Base-by-base conservation (phyloP, 2,329 filamentous ascomycete genomes). In the Fusarium sp. region DNA sequence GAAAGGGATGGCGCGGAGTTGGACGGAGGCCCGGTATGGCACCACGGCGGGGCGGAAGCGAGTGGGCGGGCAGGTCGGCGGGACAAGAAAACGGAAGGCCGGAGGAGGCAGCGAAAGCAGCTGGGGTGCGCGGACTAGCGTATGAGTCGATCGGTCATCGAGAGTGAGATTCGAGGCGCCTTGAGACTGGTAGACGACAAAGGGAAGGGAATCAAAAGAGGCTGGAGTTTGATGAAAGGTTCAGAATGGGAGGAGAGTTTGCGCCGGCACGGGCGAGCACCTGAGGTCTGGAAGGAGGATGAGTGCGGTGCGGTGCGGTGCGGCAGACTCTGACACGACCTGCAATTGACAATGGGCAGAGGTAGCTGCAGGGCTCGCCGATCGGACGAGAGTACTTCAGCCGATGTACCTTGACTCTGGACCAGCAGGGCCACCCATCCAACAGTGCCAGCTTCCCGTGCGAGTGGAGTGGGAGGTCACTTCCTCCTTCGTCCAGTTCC, bases 321-420 rank as follows among this genome's bases (percentile, higher is more conserved):
- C 70, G 73, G 71, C 76, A 73, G 77, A 74, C 65, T 70, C 67
- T 75, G 69, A 67, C 60, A 45, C 39, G 68, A 74, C 45, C 45
- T 50, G 14, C 65, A 64, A 60, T 67, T 57, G 70, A 61, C 63
- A 39, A 64, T 59, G 64, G 62, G 60, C 43, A 66, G 64, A 73
- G 59, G 71, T 70, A 75, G 69, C 74, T 78, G 73, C 77, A 79
- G 69, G 77, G 77, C 70, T 72, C 68, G 75, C 74, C 71, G 69
- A 72, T 73, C 71, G 64, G 75, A 67, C 67, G 75, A 73, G 69
- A 18, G 71, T 72, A 67, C 74, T 48, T 75, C 22, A 33, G 11
- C 33, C 27, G 18, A 63, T 50, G 67, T 68, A 67, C 64, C 43
- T 39, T 39, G 35, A 37, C 35, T 37, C 35, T 9, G 14, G 16